Evolutionary conservation across 2,329 filamentous ascomycete species (phyloP).

Genomic region (Cucurbitaria berberidis): DNA sequence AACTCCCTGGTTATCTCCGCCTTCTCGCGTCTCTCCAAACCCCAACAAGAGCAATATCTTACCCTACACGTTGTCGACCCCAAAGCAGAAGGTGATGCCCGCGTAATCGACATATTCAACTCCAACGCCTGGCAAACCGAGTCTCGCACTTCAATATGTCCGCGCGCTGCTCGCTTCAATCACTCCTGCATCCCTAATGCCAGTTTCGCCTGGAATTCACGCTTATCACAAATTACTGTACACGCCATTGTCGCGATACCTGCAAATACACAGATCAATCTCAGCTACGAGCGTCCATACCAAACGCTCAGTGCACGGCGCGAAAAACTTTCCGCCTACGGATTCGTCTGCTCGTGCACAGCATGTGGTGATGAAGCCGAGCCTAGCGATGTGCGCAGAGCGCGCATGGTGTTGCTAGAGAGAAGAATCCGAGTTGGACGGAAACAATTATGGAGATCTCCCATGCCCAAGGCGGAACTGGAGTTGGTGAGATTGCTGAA

Average conservation of each 20-base stretch:
- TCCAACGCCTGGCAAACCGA: conserved; percentile 29
- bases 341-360: conserved; percentile 31
- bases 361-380: conserved; percentile 26
- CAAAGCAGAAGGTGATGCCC: conserved; percentile 6
- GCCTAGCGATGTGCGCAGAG: conserved; percentile 18
- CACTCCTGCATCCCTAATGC: conserved; percentile 46
- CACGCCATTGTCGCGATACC: conserved; percentile 37
- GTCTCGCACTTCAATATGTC: conserved; percentile 33
- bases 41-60: conserved; percentile 21
- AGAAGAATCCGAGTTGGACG: conserved; percentile 15
- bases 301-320: conserved; percentile 19
- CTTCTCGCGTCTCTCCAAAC: conserved; percentile 9
- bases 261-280: conserved; percentile 37
- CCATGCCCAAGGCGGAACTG: conserved; percentile 17
- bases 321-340: conserved; percentile 27
- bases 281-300: conserved; percentile 38
- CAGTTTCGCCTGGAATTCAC: conserved; percentile 33
- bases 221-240: conserved; percentile 18
- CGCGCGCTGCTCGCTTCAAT: conserved; percentile 42
- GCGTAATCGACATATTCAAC: conserved; percentile 29
- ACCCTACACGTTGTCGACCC: conserved; percentile 15
- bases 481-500: conserved; percentile 19
- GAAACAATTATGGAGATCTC: conserved; percentile 19
- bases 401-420: conserved; percentile 22
- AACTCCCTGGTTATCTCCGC: conserved; percentile 17